Percentiles rank a stretch among this genome's conserved stretches.
These are phyloP conservation scores for Drechmeria coniospora DNA, from an alignment of 2,329 filamentous ascomycete species.

Conservation along the genomic window DNA sequence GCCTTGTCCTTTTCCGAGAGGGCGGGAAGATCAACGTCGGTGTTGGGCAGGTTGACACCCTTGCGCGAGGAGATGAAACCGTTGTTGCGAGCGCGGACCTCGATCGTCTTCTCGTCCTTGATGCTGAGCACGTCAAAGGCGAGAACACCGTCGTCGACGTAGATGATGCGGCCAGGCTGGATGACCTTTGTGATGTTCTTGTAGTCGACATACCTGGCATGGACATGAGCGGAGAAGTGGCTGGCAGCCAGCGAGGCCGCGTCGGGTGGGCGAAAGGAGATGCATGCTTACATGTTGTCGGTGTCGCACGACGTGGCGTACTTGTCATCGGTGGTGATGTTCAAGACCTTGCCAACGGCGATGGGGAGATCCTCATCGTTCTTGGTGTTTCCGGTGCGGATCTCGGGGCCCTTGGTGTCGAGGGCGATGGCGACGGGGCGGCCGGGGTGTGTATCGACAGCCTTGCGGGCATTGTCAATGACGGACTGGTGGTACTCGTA, in stretches of 20 bases:
- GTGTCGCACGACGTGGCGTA: slow-evolving; percentile 75
- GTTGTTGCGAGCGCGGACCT: slow-evolving; percentile 83
- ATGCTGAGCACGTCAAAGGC: slow-evolving; percentile 88
- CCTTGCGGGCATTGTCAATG: slow-evolving; percentile 85
- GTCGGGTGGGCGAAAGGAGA: background rate
- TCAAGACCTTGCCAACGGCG: slow-evolving; percentile 66
- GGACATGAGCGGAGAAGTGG: slow-evolving; percentile 3
- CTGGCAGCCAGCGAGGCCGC: background rate
- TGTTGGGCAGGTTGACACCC: slow-evolving; percentile 98
- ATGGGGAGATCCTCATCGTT: slow-evolving; percentile 85
- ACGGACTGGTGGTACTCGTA: slow-evolving; percentile 98
- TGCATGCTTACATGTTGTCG: slow-evolving; percentile 68
- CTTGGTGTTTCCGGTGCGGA: slow-evolving; percentile 52
- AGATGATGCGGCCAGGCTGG: slow-evolving; percentile 77
- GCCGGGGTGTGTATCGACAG: slow-evolving; percentile 61
- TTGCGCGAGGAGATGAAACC: slow-evolving; percentile 98
- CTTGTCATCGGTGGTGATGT: slow-evolving; percentile 91
- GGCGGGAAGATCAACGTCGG: slow-evolving; percentile 92
- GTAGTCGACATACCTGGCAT: slow-evolving; percentile 80
- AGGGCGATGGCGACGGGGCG: slow-evolving; percentile 93
- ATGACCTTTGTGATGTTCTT: slow-evolving; percentile 99
- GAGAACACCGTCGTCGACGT: slow-evolving; percentile 95
- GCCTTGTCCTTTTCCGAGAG: slow-evolving; percentile 96
- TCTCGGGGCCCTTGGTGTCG: slow-evolving; percentile 51
- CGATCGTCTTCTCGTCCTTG: slow-evolving; percentile 76